phyloP scores from a whole-genome alignment of 805 yeast species.

The Yarrowia sp. region DNA sequence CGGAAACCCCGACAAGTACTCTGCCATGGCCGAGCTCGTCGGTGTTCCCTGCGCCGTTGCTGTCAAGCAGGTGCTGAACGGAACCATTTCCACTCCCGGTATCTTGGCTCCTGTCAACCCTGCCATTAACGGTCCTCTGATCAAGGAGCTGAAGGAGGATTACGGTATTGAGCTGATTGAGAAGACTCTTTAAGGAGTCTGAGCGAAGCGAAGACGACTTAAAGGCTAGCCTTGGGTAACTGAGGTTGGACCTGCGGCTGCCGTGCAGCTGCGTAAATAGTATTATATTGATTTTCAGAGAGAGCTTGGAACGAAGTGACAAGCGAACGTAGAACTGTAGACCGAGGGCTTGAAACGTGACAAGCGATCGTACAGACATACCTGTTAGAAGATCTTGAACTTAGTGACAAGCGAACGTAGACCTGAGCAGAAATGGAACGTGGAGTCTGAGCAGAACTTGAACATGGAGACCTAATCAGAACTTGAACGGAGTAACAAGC shows the following conservation, averaged over 20 bases:
- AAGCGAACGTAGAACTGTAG: too few relatives aligned
- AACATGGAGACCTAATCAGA: too few relatives aligned
- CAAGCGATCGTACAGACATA: too few relatives aligned
- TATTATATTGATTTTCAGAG: neutral
- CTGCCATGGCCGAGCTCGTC: slow-evolving; percentile 97
- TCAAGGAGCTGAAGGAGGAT: slow-evolving; percentile 88
- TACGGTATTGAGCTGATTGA: slow-evolving; percentile 88
- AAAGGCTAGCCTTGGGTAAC: too few relatives aligned
- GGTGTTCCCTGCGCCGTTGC: slow-evolving; percentile 99
- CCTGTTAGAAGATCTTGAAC: too few relatives aligned
- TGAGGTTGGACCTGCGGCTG: too few relatives aligned
- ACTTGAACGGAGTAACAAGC: too few relatives aligned
- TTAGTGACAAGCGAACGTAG: too few relatives aligned
- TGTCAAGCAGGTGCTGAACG: slow-evolving; percentile 80
- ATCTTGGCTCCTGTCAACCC: slow-evolving; percentile 92
- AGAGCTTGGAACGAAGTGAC: too few relatives aligned
- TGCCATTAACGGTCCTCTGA: slow-evolving; percentile 87
- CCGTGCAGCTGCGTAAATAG: neutral
- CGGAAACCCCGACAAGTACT: slow-evolving; percentile 87
- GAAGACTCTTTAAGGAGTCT: slow-evolving; percentile 63
- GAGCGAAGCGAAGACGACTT: neutral
- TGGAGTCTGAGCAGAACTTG: too few relatives aligned
- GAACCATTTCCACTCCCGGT: slow-evolving; percentile 79
- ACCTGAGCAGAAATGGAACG: too few relatives aligned
- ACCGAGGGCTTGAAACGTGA: too few relatives aligned